These are phyloP conservation scores for Tetrapisispora pingtungensis DNA, from an alignment of 805 yeast species.

Conservation along the genomic window DNA sequence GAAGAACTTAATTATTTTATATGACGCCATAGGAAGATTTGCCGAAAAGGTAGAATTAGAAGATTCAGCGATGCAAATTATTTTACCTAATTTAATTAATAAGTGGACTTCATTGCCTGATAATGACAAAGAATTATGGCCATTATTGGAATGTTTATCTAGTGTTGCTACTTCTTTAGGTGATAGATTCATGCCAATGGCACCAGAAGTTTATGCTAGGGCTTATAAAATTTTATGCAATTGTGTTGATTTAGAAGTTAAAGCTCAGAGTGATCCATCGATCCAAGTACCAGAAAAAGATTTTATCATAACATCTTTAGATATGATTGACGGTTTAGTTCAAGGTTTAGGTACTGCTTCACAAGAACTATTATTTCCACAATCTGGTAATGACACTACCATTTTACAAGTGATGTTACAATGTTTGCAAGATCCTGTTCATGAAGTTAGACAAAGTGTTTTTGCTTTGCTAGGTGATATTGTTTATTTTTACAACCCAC, in stretches of 20 bases:
- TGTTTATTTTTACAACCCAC: constrained; percentile 46
- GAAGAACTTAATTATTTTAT: constrained; percentile 68
- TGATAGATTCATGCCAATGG: constrained; percentile 77
- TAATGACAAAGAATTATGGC: constrained; percentile 81
- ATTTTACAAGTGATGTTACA: constrained; percentile 54
- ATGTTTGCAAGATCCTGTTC: constrained; percentile 63
- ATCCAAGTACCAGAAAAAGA: constrained; percentile 79
- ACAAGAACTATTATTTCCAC: constrained; percentile 34
- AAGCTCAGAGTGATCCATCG: constrained; percentile 54
- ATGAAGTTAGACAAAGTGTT: constrained; percentile 89
- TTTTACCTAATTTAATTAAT: constrained; percentile 71
- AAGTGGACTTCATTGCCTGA: constrained; percentile 75
- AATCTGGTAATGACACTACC: constrained; percentile 25
- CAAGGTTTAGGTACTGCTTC: constrained; percentile 73
- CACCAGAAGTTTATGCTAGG: constrained; percentile 74
- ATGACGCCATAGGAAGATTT: constrained; percentile 85
- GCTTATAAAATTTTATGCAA: constrained; percentile 59
- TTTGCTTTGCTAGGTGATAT: constrained; percentile 88
- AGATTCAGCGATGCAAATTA: constrained; percentile 44
- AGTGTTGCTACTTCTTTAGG: constrained; percentile 83
- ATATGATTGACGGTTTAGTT: constrained; percentile 82
- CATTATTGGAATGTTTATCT: constrained; percentile 85
- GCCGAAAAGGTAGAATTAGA: constrained; percentile 61
- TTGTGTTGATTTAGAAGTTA: constrained; percentile 57
- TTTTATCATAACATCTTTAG: constrained; percentile 79